phyloP scores from a whole-genome alignment of 2,329 filamentous ascomycete species.

The Leptographium flavum region DNA sequence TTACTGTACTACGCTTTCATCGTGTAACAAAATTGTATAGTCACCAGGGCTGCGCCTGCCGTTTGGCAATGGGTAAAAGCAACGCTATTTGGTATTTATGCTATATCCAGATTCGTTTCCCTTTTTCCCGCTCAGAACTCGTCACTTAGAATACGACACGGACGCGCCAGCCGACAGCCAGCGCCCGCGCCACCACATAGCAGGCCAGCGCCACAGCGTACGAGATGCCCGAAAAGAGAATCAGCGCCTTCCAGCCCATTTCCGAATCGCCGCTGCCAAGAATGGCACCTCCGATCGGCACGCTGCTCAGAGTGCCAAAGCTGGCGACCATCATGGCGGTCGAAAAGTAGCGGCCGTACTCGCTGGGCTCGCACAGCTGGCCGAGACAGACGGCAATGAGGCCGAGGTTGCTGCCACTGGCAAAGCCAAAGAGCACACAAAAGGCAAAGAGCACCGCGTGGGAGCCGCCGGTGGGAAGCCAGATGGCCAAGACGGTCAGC shows the following conservation, averaged over 20 bases:
- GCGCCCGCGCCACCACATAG: constrained; percentile 19
- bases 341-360: constrained; percentile 54
- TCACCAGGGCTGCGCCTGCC: too few species aligned
- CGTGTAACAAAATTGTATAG: too few species aligned
- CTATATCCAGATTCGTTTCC: neutral
- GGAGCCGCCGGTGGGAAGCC: constrained; percentile 48
- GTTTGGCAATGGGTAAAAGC: too few species aligned
- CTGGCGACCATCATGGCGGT: constrained; percentile 67
- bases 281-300: constrained; percentile 27
- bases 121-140: neutral
- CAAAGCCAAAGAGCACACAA: constrained; percentile 61
- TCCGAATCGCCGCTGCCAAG: constrained; percentile 17
- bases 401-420: constrained; percentile 63
- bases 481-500: constrained; percentile 47
- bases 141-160: constrained; percentile 14
- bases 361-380: constrained; percentile 61
- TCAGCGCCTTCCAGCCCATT: constrained; percentile 22
- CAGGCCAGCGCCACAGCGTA: constrained; percentile 20
- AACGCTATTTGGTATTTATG: neutral
- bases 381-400: constrained; percentile 71
- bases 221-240: constrained; percentile 23
- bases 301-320: constrained; percentile 45
- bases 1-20: too few species aligned
- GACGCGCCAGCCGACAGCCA: constrained; percentile 22
- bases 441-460: constrained; percentile 51